Evolutionary conservation across 2,329 filamentous ascomycete genomes (phyloP).

Genomic region (Xylaria sp.): DNA sequence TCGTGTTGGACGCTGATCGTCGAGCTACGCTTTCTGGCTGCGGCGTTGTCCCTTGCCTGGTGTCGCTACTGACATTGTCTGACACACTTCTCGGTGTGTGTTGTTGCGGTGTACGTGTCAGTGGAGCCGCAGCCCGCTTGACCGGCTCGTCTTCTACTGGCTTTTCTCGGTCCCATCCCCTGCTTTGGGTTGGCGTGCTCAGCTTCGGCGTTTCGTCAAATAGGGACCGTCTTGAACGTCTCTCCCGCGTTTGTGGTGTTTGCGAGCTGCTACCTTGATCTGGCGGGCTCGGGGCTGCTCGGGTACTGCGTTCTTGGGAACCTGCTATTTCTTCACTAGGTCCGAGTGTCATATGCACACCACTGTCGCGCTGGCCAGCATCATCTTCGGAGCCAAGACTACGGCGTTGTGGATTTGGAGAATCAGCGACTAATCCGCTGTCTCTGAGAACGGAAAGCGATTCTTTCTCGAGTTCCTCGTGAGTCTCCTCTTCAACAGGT

Average conservation of each 20-base stretch:
- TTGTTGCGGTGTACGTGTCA: constrained; percentile 35
- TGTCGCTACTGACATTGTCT: constrained; percentile 45
- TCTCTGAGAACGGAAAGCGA: constrained; percentile 52
- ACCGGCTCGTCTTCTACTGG: constrained; percentile 26
- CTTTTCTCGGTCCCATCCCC: constrained; percentile 31
- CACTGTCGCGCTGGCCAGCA: constrained; percentile 63
- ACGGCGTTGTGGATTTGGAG: constrained; percentile 55
- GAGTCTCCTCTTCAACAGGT: constrained; percentile 62
- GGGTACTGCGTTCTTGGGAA: constrained; percentile 46
- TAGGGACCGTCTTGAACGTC: constrained; percentile 40
- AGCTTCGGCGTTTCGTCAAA: constrained; percentile 46
- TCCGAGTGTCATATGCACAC: constrained; percentile 58
- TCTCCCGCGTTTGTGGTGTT: constrained; percentile 48
- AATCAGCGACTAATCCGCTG: constrained; percentile 60
- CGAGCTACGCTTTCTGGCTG: constrained; percentile 46
- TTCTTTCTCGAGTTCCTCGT: constrained; percentile 57
- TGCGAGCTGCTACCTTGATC: constrained; percentile 55
- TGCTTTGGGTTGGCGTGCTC: constrained; percentile 38
- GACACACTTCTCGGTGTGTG: constrained; percentile 53
- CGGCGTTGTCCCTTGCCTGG: constrained; percentile 40
- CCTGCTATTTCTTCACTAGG: constrained; percentile 39
- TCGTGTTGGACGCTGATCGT: constrained; percentile 64
- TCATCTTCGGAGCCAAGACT: constrained; percentile 48
- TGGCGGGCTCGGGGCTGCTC: constrained; percentile 54
- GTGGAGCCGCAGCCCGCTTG: constrained; percentile 27